A percentile compares a stretch with the other conserved stretches of the same genome.
Evolutionary conservation across 345 rosid species (phyloP).

Genomic region (Brassica juncea): DNA sequence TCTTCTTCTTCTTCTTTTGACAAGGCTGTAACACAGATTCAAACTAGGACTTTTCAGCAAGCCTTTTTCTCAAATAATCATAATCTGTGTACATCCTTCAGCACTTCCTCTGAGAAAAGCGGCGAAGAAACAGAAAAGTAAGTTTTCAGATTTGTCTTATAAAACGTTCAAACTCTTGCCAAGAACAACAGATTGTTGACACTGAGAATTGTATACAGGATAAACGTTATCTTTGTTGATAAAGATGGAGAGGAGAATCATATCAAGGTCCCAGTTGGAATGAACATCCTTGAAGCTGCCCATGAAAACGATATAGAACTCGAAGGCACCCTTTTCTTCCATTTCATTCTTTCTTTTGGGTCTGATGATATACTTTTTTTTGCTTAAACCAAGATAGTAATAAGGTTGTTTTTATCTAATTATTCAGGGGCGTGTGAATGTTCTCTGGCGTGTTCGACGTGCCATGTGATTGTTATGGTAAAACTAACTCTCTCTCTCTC

Average conservation of each 20-base stretch:
- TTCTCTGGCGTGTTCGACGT: conserved; percentile 96
- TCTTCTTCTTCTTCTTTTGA: too few species aligned
- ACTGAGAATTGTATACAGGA: conserved; percentile 44
- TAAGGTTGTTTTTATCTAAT: conserved; percentile 13
- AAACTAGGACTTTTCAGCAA: conserved; percentile 42
- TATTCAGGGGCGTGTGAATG: conserved; percentile 87
- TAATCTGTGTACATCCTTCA: conserved; percentile 46
- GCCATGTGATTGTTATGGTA: conserved; percentile 92
- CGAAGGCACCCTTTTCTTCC: conserved; percentile 56
- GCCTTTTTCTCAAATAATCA: conserved; percentile 41
- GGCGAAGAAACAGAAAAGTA: conserved; percentile 57
- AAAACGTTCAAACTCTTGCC: background rate
- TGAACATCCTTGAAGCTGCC: conserved; percentile 93
- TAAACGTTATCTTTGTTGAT: conserved; percentile 79
- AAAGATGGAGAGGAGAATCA: conserved; percentile 82
- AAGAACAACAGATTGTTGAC: background rate
- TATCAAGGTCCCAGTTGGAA: conserved; percentile 78
- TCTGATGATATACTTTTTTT: background rate
- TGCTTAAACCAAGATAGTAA: background rate
- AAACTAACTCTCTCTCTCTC: background rate
- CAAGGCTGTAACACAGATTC: conserved; percentile 47
- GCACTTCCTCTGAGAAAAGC: conserved; percentile 33
- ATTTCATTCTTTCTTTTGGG: background rate
- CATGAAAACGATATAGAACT: conserved; percentile 92
- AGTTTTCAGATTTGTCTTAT: conserved; percentile 28